Percentiles rank a stretch among this genome's conserved stretches.
Conservation (phyloP, 1,284 basidiomycete species). For the Volvariella volvacea region DNA sequence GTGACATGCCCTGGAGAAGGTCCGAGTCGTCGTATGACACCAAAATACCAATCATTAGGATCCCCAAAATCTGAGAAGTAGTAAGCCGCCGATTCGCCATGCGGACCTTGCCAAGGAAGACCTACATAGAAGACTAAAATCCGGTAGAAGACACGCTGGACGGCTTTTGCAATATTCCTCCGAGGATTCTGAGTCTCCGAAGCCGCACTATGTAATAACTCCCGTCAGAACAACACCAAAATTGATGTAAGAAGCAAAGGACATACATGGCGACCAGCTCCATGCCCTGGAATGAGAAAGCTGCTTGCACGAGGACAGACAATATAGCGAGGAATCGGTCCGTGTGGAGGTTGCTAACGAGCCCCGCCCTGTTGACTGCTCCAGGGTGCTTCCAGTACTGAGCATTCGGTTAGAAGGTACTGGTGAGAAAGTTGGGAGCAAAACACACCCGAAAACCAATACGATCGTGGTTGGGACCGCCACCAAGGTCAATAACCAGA, state of each 20-base stretch:
- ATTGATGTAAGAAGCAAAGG: conserved; percentile 9
- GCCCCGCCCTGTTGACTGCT: conserved; percentile 40
- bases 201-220: conserved; percentile 46
- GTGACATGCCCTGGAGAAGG: conserved; percentile 38
- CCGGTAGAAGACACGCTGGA: conserved; percentile 76
- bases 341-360: conserved; percentile 34
- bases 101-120: neutral
- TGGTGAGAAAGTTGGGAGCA: neutral
- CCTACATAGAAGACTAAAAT: conserved; percentile 68
- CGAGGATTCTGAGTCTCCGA: conserved; percentile 73
- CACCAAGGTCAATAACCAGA: conserved; percentile 67
- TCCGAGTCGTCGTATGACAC: conserved; percentile 65
- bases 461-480: conserved; percentile 51
- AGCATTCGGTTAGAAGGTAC: conserved; percentile 1
- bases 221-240: neutral
- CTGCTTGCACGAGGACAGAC: conserved; percentile 67
- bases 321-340: conserved; percentile 69
- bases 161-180: conserved; percentile 74
- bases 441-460: conserved; percentile 51
- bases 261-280: conserved; percentile 74
- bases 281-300: conserved; percentile 81
- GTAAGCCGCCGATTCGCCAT: neutral
- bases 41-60: conserved; percentile 74
- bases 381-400: conserved; percentile 73
- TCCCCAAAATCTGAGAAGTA: conserved; percentile 48